Base-by-base conservation (phyloP, 805 yeast genomes). In the Nakazawaea ambrosiae region DNA sequence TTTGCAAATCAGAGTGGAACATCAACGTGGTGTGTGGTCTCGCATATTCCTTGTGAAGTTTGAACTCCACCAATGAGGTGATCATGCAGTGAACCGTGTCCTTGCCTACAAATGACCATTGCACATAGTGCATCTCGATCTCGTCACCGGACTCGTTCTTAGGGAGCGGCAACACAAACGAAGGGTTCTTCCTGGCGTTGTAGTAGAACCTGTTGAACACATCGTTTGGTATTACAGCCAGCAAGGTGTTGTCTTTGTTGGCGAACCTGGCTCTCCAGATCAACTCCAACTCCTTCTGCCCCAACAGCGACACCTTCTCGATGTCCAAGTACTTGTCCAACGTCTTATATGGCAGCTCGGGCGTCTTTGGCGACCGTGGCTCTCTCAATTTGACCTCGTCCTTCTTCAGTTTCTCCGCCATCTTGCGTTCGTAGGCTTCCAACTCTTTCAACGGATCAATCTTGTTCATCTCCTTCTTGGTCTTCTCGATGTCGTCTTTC, bases 11-110 rank as follows among this genome's bases (percentile, higher is more conserved):
- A 31, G 80, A 75, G 61, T 90, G 97, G 66, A 90, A 83, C 58
- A 78, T 75, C 45, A 92, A 65, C 0, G 96, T 85, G 0, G 97
- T 87, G 58, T 92, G 97, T 1, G 98, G 97, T 54, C 86, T 81
- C 8, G 98, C 96, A 58, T 69, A 92, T 54, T 90, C 97, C 39
- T 75, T 76, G 53, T 90, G 96, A 20, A 88, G 69, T 57, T 90
- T 88, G 60, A 77, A 92, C 60, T 92, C 97, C 2, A 92, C 89
- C 45, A 92, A 69, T 0, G 96, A 78, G 2, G 98, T 92, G 49
- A 92, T 67, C 72, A 92, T 71, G 54, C 95, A 86, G 61, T 92
- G 96, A 1, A 85, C 68, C 2, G 97, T 89, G 29, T 76, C 49
- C 12, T 84, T 80, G 1, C 90, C 95, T 11, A 82, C 89, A 55